Evolutionary conservation across 768 basidiomycete species (phyloP).

Genomic region (Pluteus cervinus): DNA sequence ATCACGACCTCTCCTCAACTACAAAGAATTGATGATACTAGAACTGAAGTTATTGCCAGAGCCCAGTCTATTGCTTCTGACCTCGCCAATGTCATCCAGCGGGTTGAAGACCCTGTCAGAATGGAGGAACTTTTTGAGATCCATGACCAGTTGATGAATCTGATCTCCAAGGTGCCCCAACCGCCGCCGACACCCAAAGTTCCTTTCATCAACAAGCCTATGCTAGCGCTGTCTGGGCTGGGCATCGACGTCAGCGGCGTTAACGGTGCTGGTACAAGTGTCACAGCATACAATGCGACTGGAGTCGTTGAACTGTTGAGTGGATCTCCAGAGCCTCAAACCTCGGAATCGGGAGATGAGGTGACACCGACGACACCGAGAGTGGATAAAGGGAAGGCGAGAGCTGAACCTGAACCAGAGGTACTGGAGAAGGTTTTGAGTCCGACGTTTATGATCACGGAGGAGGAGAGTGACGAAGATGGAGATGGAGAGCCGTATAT

Average conservation of each 20-base stretch:
- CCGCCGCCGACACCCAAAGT: too few species aligned
- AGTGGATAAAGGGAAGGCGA: conserved; percentile 75
- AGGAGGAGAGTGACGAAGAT: conserved; percentile 46
- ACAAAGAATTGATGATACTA: conserved; percentile 4
- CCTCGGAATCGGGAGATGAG: conserved; percentile 23
- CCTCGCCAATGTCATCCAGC: conserved; percentile 47
- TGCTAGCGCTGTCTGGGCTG: conserved; percentile 37
- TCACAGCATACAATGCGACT: conserved; percentile 11
- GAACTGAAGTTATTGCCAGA: conserved; percentile 34
- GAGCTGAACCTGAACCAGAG: conserved; percentile 63
- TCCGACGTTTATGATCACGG: conserved; percentile 47
- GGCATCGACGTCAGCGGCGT: conserved; percentile 33
- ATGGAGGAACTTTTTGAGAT: conserved; percentile 64
- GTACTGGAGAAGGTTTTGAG: conserved; percentile 66
- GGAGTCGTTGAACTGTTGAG: conserved; percentile 8
- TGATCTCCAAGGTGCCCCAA: conserved; percentile 45
- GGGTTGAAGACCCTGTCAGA: conserved; percentile 49
- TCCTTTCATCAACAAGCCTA: conserved; percentile 30
- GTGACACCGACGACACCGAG: conserved; percentile 48
- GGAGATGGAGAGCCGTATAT: conserved; percentile 39
- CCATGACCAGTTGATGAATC: conserved; percentile 62
- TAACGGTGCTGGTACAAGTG: neutral
- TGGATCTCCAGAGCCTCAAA: conserved; percentile 8
- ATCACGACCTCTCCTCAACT: conserved; percentile 15
- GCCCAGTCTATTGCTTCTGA: conserved; percentile 48